phyloP scores from a whole-genome alignment of 164 flowering plant species.

The Tetrastigma voinierianum region DNA sequence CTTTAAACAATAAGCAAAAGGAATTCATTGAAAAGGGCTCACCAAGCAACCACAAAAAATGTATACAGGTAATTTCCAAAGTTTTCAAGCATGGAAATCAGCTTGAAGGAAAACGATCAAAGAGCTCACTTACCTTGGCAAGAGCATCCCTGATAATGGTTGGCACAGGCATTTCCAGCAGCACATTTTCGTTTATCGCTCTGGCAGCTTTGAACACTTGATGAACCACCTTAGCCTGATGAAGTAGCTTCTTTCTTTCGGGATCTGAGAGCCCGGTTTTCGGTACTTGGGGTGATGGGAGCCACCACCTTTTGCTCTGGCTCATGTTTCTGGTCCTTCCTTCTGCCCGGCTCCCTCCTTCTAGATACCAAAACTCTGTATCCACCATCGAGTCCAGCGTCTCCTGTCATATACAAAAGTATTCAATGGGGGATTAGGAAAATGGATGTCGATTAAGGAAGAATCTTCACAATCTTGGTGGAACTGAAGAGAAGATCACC shows the following conservation, averaged over 20 bases:
- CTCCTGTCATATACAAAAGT: conserved; percentile 44
- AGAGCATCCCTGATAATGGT: conserved; percentile 53
- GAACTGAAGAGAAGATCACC: conserved; percentile 30
- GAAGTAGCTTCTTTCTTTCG: conserved; percentile 54
- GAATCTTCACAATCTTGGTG: background rate
- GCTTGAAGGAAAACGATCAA: background rate
- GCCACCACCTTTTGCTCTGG: conserved; percentile 88
- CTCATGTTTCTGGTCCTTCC: conserved; percentile 53
- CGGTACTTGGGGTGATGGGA: conserved; percentile 86
- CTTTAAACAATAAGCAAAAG: too few species aligned
- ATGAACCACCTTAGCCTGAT: conserved; percentile 60
- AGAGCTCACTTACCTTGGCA: conserved; percentile 52
- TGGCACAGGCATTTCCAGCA: conserved; percentile 82
- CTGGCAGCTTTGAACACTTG: conserved; percentile 93
- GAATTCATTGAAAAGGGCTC: too few species aligned
- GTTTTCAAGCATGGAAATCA: background rate
- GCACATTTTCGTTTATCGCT: conserved; percentile 62
- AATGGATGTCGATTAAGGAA: conserved; percentile 1
- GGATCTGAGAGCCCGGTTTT: conserved; percentile 60
- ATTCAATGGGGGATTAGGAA: background rate
- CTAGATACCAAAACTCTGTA: conserved; percentile 91
- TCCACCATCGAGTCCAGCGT: conserved; percentile 75
- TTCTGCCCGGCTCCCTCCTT: conserved; percentile 84
- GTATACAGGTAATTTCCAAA: background rate
- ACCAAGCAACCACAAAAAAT: too few species aligned